A percentile compares a stretch with the other conserved stretches of the same genome.
Evolutionary conservation across 176 grass and related monocot species (phyloP).

Genomic region (Musa beccarii): DNA sequence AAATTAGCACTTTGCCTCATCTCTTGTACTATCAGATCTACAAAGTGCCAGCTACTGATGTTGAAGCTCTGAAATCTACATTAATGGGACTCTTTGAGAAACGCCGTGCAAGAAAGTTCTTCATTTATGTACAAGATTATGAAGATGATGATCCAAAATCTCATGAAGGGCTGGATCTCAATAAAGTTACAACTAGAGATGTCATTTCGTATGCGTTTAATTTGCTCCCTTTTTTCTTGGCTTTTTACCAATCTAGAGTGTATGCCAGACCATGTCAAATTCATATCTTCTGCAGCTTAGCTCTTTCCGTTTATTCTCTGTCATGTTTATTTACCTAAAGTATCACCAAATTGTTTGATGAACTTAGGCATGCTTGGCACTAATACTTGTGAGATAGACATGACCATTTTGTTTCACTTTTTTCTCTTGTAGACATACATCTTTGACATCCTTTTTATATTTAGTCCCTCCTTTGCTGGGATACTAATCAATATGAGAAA

Average conservation of each 20-base stretch:
- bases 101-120: constrained; percentile 75
- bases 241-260: background rate
- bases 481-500: too few relatives aligned
- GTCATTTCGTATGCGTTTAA: constrained; percentile 67
- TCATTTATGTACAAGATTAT: constrained; percentile 92
- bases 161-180: constrained; percentile 73
- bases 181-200: constrained; percentile 65
- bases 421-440: background rate
- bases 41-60: constrained; percentile 84
- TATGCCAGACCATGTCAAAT: background rate
- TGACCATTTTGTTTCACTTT: background rate
- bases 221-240: background rate
- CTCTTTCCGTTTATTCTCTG: background rate
- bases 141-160: constrained; percentile 77
- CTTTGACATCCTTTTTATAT: too few relatives aligned
- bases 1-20: background rate
- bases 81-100: constrained; percentile 94
- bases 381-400: background rate
- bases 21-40: constrained; percentile 47
- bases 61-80: constrained; percentile 84
- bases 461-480: too few relatives aligned
- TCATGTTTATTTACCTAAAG: background rate
- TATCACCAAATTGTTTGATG: too few relatives aligned
- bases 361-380: too few relatives aligned
- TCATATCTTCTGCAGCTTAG: too few relatives aligned